phyloP scores from a whole-genome alignment of 495 filamentous ascomycete genomes.

The Tuber indicum region DNA sequence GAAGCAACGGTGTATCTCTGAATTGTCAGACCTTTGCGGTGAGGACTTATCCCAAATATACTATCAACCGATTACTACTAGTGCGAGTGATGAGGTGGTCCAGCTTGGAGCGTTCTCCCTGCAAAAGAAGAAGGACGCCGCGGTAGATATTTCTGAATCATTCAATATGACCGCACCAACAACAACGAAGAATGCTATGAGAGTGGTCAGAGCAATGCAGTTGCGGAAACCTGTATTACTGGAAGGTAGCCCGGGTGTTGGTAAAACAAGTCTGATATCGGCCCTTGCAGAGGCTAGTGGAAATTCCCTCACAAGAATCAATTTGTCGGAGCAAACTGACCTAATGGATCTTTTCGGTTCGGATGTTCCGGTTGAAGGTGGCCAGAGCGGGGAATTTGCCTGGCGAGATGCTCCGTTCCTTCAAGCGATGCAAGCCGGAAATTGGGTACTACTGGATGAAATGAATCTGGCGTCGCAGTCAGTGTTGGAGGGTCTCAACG shows the following conservation, averaged over 20 bases:
- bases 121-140: conserved; percentile 47
- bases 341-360: conserved; percentile 96
- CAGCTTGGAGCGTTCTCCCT: conserved; percentile 69
- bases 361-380: conserved; percentile 89
- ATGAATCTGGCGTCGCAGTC: conserved; percentile 99
- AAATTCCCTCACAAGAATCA: conserved; percentile 80
- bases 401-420: conserved; percentile 96
- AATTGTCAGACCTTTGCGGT: conserved; percentile 61
- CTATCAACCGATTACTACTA: conserved; percentile 44
- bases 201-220: conserved; percentile 84
- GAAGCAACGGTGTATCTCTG: conserved; percentile 62
- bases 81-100: conserved; percentile 49
- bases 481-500: conserved; percentile 93
- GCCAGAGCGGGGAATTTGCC: conserved; percentile 74
- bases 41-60: conserved; percentile 61
- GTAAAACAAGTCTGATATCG: conserved; percentile 87
- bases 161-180: conserved; percentile 85
- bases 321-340: conserved; percentile 95
- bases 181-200: conserved; percentile 79
- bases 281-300: conserved; percentile 74
- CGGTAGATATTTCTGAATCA: conserved; percentile 48
- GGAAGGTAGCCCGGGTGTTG: conserved; percentile 93
- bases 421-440: conserved; percentile 87
- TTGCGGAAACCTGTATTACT: conserved; percentile 83
- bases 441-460: conserved; percentile 96